A percentile compares a stretch with the other conserved stretches of the same genome.
Conservation (phyloP, 2,329 filamentous ascomycete species). For the Cercospora zeina region DNA sequence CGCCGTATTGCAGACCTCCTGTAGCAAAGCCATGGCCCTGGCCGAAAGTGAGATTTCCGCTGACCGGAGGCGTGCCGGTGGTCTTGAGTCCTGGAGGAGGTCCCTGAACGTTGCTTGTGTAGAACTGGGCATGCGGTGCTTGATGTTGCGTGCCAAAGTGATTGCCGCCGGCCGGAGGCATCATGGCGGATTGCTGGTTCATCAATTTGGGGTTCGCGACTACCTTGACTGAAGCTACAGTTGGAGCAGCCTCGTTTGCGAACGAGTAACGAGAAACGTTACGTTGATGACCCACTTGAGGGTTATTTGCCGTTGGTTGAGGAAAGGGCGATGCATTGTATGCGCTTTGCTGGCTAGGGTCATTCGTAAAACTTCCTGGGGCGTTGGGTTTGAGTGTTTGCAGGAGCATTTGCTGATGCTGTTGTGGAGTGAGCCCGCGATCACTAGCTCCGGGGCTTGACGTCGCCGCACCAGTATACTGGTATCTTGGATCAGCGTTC, state of each 20-base stretch:
- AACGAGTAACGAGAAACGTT: conserved; percentile 89
- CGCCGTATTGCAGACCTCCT: conserved; percentile 62
- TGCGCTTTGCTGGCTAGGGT: conserved; percentile 49
- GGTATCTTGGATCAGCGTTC: conserved; percentile 37
- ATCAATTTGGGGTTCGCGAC: conserved; percentile 77
- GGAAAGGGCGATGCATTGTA: conserved; percentile 41
- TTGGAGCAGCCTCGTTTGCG: conserved; percentile 67
- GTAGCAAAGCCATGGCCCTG: conserved; percentile 83
- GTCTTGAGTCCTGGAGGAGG: conserved; percentile 95
- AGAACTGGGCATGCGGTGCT: conserved; percentile 66
- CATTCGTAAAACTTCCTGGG: conserved; percentile 48
- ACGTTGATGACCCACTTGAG: conserved; percentile 65
- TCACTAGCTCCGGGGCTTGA: conserved; percentile 60
- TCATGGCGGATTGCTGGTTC: conserved; percentile 85
- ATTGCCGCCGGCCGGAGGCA: conserved; percentile 55
- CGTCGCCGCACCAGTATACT: conserved; percentile 46
- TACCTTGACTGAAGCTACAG: conserved; percentile 67
- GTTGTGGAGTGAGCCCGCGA: conserved; percentile 77
- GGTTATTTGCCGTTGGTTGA: conserved; percentile 23
- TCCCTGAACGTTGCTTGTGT: conserved; percentile 80
- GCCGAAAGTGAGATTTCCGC: conserved; percentile 78
- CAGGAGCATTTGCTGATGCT: conserved; percentile 68
- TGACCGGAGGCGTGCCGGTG: conserved; percentile 85
- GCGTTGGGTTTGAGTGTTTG: conserved; percentile 55
- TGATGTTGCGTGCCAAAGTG: conserved; percentile 58